Evolutionary conservation across 2,329 filamentous ascomycete genomes (phyloP).

Genomic region (Aspergillus ustus): DNA sequence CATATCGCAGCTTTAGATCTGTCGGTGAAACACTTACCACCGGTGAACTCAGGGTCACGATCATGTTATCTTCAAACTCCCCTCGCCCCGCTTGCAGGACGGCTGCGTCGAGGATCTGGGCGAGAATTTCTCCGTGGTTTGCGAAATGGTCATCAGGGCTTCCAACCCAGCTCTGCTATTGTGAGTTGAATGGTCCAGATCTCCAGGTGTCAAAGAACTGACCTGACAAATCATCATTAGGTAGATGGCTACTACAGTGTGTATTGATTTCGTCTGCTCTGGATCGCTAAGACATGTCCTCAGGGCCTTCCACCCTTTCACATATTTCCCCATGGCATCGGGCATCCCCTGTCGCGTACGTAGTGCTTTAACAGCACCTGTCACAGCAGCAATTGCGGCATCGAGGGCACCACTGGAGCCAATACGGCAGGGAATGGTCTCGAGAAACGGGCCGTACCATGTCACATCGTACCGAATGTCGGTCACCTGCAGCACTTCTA

Average conservation of each 20-base stretch:
- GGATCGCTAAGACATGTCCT: constrained; percentile 32
- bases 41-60: constrained; percentile 26
- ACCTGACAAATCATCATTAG: constrained; percentile 38
- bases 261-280: constrained; percentile 24
- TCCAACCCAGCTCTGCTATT: constrained; percentile 30
- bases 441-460: constrained; percentile 31
- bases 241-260: constrained; percentile 36
- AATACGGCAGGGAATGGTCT: constrained; percentile 27
- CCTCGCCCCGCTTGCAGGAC: constrained; percentile 20
- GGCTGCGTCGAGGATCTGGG: constrained; percentile 25
- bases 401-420: constrained; percentile 30
- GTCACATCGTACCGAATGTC: constrained; percentile 31
- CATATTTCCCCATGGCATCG: constrained; percentile 25
- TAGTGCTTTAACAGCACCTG: constrained; percentile 26
- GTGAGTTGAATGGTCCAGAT: not conserved
- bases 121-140: constrained; percentile 27
- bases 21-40: constrained; percentile 21
- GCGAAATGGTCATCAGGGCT: constrained; percentile 22
- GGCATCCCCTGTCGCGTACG: constrained; percentile 22
- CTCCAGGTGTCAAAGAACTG: not conserved
- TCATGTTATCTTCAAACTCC: constrained; percentile 26
- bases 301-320: constrained; percentile 27
- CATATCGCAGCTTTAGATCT: not conserved
- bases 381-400: constrained; percentile 27
- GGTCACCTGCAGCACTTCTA: constrained; percentile 24